Evolutionary conservation across 306 rosid genomes (phyloP), one percentile per base, ranked within the genome.

Genomic region (Trifolium subterraneum): DNA sequence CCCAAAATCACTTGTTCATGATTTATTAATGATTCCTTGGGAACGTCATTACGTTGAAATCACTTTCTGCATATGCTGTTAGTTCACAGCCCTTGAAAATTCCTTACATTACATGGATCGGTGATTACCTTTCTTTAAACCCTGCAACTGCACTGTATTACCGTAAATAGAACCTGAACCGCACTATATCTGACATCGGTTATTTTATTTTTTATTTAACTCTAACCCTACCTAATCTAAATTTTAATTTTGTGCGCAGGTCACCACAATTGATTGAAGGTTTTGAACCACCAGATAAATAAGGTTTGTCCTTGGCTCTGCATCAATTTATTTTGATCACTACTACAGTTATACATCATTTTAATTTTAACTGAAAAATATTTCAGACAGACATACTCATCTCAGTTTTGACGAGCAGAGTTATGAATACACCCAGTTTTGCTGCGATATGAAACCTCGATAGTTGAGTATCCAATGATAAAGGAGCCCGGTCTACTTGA

Each of bases 251-350:
- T 81, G 33, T 1, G 55, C 29, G 85, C 93, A 88, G 93, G 89
- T 70, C 90, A 35, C 84, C 74, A 61, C 89, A 84, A 61, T 64
- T 80, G 72, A 77, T 74, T 70, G 93, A 84, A 71, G 75, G 67
- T 51, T 63, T 66, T 71, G 83, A 76, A 23, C 78, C 74, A 65
- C 10, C 33, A 39, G 82, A 87, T 22, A 60, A 71, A 74, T 84
- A 72, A 74, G 85, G 79, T 79, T 55, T 22, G 27, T 59, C 72
- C 42, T 66, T 36, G 0, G 7, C 63, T 27, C 39, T 72, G 27
- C 18, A 8, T 61, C 39, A 13, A 23, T 71, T 29, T 55, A 64
- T 64, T 63, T 48, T 60, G 55, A 67, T 67, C 48, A 27, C 55
- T 71, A 14, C 48, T 47, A 42, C 22, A 0, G 33, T 29, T 18